Evolutionary conservation across 148 eudicot species (phyloP), one percentile per base, ranked within the genome.

Genomic region (Vaccinium macrocarpon): DNA sequence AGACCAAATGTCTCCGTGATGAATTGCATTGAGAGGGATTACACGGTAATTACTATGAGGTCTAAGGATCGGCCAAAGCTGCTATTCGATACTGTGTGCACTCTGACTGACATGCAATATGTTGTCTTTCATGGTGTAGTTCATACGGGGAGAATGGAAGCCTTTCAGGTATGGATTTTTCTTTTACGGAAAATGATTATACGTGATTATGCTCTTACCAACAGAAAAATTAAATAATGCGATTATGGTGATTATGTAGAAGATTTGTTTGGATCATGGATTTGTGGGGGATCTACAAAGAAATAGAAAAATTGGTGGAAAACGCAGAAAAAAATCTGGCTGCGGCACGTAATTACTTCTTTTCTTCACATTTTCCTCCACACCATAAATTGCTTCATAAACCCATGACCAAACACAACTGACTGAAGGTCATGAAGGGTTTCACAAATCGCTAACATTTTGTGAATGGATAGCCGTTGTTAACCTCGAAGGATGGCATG

Each of bases 81-180:
- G 83, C 72, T 96, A 83, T 96, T 96, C 89, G 99, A 96, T 84
- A 93, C 87, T 7, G 86, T 96, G 21, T 94, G 99, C 87, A 96
- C 99, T 29, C 88, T 96, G 14, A 96, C 99, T 18, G 99, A 96
- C 84, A 93, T 96, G 98, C 89, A 93, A 78, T 96, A 96, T 83
- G 98, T 94, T 15, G 98, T 96, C 29, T 96, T 91, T 56, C 99
- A 96, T 87, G 99, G 95, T 32, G 89, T 88, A 82, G 94, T 91
- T 25, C 80, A 86, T 32, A 85, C 94, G 0, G 90, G 87, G n/a
- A 87, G 88, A 32, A 81, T 18, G 32, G 96, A 94, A 85, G 98
- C 98, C 42, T 92, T 88, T 83, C 96, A 94, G 98, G 98, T 94
- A 87, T 49, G 9, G 15, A 57, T 23, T 29, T 68, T 68, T 29